Percentiles rank a stretch among this genome's conserved stretches.
Conservation (phyloP, 257 asterid genomes). For the Solanum sejunctum region DNA sequence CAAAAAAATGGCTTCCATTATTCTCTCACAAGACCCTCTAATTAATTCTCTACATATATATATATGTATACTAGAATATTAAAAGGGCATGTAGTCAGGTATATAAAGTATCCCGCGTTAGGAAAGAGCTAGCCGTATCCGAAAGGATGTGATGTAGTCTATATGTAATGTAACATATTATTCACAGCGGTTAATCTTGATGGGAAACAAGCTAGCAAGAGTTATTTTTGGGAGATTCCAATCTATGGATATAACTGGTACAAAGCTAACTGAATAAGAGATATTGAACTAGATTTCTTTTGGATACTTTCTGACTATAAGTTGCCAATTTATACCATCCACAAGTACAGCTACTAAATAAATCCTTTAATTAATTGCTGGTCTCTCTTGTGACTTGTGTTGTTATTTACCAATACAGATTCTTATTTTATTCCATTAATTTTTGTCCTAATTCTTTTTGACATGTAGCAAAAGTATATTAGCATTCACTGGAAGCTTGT, state of each 20-base stretch:
- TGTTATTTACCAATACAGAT: background rate
- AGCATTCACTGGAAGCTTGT: background rate
- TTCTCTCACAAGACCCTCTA: conserved; percentile 41
- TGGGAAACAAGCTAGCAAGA: background rate
- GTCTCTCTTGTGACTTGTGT: background rate
- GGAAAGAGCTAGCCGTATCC: background rate
- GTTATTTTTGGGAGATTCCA: background rate
- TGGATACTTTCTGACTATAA: background rate
- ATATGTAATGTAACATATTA: background rate
- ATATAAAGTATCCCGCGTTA: background rate
- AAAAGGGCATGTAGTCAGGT: no score
- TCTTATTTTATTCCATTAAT: background rate
- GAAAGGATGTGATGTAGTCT: background rate
- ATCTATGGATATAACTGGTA: background rate
- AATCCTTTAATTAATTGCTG: background rate
- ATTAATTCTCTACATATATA: background rate
- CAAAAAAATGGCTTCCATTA: conserved; percentile 48
- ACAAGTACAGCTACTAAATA: background rate
- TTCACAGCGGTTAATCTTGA: background rate
- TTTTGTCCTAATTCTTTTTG: background rate
- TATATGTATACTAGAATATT: background rate
- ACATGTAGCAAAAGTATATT: background rate
- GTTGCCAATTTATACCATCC: background rate
- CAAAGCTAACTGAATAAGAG: background rate
- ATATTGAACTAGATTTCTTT: background rate